phyloP scores from a whole-genome alignment of 2,329 filamentous ascomycete genomes.

The Aspergillus flavus region DNA sequence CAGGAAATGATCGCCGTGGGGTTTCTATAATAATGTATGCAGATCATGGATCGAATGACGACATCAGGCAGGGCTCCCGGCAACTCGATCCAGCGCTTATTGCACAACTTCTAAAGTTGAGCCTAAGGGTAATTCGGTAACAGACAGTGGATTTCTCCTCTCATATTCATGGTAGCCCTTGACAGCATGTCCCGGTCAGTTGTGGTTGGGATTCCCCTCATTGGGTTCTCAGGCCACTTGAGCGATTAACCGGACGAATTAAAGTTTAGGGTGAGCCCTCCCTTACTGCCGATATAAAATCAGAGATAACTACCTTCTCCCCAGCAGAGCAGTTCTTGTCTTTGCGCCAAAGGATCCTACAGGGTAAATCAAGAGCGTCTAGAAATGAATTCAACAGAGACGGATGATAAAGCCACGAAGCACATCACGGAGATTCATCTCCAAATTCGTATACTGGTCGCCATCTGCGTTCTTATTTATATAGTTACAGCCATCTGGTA shows the following conservation, averaged over 20 bases:
- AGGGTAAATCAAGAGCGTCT: background rate
- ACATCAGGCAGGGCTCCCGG: background rate
- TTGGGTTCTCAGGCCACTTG: background rate
- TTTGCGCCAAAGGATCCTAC: background rate
- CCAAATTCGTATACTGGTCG: background rate
- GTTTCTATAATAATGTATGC: background rate
- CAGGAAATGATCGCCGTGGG: background rate
- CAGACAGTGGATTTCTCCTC: background rate
- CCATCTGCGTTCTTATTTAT: background rate
- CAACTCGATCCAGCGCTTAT: background rate
- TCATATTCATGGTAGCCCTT: background rate
- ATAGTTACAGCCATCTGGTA: background rate
- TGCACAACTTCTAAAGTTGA: background rate
- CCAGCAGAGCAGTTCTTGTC: background rate
- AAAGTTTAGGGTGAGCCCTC: background rate
- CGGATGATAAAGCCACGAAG: background rate
- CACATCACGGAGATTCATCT: background rate
- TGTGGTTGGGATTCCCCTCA: background rate
- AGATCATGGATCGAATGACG: background rate
- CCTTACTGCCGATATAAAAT: background rate
- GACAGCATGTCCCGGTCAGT: background rate
- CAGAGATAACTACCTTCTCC: background rate
- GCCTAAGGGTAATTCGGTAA: background rate
- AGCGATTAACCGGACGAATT: constrained; percentile 4
- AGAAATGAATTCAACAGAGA: background rate